Evolutionary conservation across 2,329 filamentous ascomycete species (phyloP), one percentile per base, ranked within the genome.

Genomic region (Dichotomopilus funicola): DNA sequence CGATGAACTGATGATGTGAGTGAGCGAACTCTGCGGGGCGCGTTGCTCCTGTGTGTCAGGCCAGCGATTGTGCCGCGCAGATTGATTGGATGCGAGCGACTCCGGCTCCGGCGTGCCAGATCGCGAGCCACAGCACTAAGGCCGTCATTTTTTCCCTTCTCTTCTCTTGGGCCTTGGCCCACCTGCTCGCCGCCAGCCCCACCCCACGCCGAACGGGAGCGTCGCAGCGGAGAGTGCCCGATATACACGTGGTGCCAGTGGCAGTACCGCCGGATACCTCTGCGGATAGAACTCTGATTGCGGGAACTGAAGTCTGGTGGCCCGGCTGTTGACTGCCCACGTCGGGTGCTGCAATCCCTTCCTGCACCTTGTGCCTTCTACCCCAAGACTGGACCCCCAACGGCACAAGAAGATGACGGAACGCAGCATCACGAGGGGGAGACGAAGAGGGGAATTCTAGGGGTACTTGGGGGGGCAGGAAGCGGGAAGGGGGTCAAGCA

Each of bases 221-320:
- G 54, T 51, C 34, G 51, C 55, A 57, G 38, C 48, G 49, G 42
- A 58, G 53, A 58, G 59, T 62, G 61, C 59, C 63, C 62, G 58
- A 64, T 62, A 27, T 63, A 66, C 64, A 66, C 64, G 64, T 66
- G 64, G 64, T 66, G 60, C 64, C 64, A 66, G 61, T 65, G 58
- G 49, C 59, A 47, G 60, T 57, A 55, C 44, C 38, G 60, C 57
- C n/a, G 19, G 19, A 27, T 27, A 27, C 19, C 19, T 27, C 19
- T 27, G 19, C 19, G 19, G 19, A 27, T 27, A 27, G 19, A 27
- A 27, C 19, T 27, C 19, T 27, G 19, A 27, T 27, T 27, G 19
- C 19, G 19, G 19, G 19, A 27, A 27, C 19, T 27, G 49, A 51
- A 42, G 51, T 44, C 37, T 58, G 40, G 56, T 57, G 56, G 54